These are phyloP conservation scores for Abeoforma whisleri DNA, from an alignment of 78 protist species.

Conservation along the genomic window DNA sequence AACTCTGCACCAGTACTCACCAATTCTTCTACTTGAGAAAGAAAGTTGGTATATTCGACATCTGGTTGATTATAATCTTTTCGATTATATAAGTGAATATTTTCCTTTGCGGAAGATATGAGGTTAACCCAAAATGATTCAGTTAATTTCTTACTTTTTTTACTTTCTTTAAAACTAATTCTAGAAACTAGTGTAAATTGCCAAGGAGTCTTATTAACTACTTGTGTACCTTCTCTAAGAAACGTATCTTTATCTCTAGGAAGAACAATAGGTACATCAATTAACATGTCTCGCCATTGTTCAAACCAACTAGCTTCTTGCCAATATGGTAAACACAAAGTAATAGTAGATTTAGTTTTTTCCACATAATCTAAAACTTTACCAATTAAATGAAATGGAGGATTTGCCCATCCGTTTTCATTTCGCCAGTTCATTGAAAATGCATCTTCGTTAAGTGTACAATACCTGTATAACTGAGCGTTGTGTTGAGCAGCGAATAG, in stretches of 20 bases:
- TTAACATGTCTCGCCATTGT: not conserved
- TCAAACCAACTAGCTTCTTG: not conserved
- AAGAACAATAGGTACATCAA: not conserved
- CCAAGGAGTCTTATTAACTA: not conserved
- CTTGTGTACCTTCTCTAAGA: not conserved
- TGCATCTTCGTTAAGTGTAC: not conserved
- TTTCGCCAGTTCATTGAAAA: not conserved
- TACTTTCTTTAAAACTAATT: not conserved
- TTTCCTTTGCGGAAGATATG: too few species aligned
- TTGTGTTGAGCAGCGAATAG: not conserved
- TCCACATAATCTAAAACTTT: not conserved
- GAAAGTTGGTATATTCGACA: too few species aligned
- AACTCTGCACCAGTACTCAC: too few species aligned
- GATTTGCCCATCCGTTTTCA: not conserved
- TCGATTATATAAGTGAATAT: too few species aligned
- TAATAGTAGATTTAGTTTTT: not conserved
- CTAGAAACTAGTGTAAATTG: not conserved
- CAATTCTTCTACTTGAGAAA: too few species aligned
- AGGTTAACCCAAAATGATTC: too few species aligned
- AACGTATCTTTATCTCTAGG: not conserved
- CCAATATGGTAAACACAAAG: not conserved
- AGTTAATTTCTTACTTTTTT: too few species aligned
- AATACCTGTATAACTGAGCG: not conserved
- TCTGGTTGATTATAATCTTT: too few species aligned
- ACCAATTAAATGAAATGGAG: not conserved